phyloP scores from a whole-genome alignment of 192 early-diverging fungal genomes.

The Entophlyctis helioformis region DNA sequence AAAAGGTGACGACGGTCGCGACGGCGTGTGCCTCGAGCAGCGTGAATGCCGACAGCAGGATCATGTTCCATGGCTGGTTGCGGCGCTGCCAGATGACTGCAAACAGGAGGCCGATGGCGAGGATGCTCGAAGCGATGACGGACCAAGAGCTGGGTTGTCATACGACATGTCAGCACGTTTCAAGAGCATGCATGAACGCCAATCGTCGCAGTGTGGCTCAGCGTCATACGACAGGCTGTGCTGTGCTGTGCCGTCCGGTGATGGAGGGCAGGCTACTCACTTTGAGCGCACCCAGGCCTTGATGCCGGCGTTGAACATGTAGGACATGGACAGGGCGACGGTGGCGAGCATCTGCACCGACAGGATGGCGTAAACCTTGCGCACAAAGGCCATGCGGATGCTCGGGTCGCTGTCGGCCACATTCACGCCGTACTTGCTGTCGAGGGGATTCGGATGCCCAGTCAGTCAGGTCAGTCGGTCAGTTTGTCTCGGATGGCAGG shows the following conservation, averaged over 20 bases:
- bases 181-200: no score
- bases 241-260: no score
- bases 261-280: background rate
- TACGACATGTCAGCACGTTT: no score
- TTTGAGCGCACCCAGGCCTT: slow-evolving; percentile 5
- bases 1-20: slow-evolving; percentile 43
- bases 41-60: slow-evolving; percentile 48
- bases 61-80: slow-evolving; percentile 49
- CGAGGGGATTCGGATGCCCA: no score
- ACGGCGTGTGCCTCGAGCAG: slow-evolving; percentile 32
- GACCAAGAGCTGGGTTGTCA: slow-evolving; percentile 31
- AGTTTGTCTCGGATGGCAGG: no score
- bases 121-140: slow-evolving; percentile 38
- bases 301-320: background rate
- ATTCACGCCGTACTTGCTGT: no score
- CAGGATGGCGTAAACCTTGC: slow-evolving; percentile 10
- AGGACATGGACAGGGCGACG: background rate
- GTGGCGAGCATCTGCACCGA: slow-evolving; percentile 1
- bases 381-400: slow-evolving; percentile 6
- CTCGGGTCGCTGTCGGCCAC: no score
- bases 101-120: slow-evolving; percentile 30
- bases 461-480: no score
- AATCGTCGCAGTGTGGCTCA: no score
- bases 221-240: no score
- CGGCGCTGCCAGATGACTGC: slow-evolving; percentile 41